Percentiles rank a stretch among this genome's conserved stretches.
Conservation (phyloP, 2,329 filamentous ascomycete species). For the Fusarium camptoceras region DNA sequence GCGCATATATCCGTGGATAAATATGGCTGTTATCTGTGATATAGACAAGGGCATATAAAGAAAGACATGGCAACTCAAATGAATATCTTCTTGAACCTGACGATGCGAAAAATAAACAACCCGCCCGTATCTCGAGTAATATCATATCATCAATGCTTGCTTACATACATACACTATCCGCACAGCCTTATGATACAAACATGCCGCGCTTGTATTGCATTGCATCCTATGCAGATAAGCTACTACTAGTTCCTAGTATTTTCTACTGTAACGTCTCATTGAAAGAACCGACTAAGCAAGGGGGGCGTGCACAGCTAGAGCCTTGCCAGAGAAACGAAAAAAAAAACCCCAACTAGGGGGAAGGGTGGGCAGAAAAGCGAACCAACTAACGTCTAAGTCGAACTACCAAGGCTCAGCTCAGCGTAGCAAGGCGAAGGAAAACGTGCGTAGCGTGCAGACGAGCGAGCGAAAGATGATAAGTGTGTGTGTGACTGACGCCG, state of each 20-base stretch:
- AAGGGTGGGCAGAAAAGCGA: slow-evolving; percentile 13
- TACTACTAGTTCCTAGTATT: slow-evolving; percentile 10
- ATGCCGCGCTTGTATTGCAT: neutral
- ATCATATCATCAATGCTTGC: neutral
- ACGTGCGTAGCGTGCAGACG: slow-evolving; percentile 27
- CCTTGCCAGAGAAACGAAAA: slow-evolving; percentile 3
- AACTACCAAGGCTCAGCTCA: slow-evolving; percentile 19
- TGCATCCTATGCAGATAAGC: slow-evolving; percentile 26
- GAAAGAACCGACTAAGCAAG: slow-evolving; percentile 25
- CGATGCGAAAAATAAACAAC: neutral
- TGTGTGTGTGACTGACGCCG: slow-evolving; percentile 46
- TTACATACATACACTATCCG: neutral
- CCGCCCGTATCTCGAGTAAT: neutral
- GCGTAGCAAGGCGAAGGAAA: slow-evolving; percentile 11
- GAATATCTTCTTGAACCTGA: neutral
- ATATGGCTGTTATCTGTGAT: slow-evolving; percentile 18
- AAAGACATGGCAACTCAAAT: neutral
- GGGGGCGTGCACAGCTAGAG: slow-evolving; percentile 30
- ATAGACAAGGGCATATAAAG: slow-evolving; percentile 22
- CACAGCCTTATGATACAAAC: slow-evolving; percentile 15
- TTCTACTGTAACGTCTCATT: slow-evolving; percentile 23
- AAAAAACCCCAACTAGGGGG: slow-evolving; percentile 19
- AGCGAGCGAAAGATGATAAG: slow-evolving; percentile 1
- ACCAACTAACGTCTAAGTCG: slow-evolving; percentile 25
- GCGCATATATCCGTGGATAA: slow-evolving; percentile 20